Evolutionary conservation across 2,329 filamentous ascomycete genomes (phyloP).

Genomic region (Daldinia eschscholtzii): DNA sequence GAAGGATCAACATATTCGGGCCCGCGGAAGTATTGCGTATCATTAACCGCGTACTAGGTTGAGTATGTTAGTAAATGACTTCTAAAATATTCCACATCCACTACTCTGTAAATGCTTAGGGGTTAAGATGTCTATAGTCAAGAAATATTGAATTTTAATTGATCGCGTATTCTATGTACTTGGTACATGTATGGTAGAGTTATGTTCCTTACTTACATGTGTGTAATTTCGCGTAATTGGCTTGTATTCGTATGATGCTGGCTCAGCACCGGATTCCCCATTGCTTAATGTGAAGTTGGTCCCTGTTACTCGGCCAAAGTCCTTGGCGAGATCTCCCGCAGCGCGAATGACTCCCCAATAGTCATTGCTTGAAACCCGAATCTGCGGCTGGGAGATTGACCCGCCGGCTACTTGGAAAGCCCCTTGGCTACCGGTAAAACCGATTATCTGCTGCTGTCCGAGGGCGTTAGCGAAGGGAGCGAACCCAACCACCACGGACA

Average conservation of each 20-base stretch:
- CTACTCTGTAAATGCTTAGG: neutral
- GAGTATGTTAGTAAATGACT: slow-evolving; percentile 10
- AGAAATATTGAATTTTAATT: neutral
- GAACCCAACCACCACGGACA: slow-evolving; percentile 27
- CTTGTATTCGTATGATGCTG: slow-evolving; percentile 58
- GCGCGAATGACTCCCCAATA: slow-evolving; percentile 77
- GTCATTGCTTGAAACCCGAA: slow-evolving; percentile 69
- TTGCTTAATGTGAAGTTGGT: slow-evolving; percentile 71
- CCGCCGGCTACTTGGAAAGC: slow-evolving; percentile 49
- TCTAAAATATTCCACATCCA: neutral
- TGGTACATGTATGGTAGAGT: neutral
- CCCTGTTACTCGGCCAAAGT: slow-evolving; percentile 79
- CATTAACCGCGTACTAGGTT: slow-evolving; percentile 58
- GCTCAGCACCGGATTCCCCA: slow-evolving; percentile 54
- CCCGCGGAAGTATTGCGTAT: slow-evolving; percentile 58
- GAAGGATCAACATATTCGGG: slow-evolving; percentile 59
- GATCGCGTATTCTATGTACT: neutral
- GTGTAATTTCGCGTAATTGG: slow-evolving; percentile 63
- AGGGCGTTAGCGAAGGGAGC: slow-evolving; percentile 41
- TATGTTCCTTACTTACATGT: slow-evolving; percentile 52
- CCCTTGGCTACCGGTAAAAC: slow-evolving; percentile 42
- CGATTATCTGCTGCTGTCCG: slow-evolving; percentile 50
- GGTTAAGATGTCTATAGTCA: neutral
- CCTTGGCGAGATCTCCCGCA: slow-evolving; percentile 73
- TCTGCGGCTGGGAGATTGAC: slow-evolving; percentile 51